Conservation (phyloP, 805 yeast genomes). For the Metschnikowia picachoensis region DNA sequence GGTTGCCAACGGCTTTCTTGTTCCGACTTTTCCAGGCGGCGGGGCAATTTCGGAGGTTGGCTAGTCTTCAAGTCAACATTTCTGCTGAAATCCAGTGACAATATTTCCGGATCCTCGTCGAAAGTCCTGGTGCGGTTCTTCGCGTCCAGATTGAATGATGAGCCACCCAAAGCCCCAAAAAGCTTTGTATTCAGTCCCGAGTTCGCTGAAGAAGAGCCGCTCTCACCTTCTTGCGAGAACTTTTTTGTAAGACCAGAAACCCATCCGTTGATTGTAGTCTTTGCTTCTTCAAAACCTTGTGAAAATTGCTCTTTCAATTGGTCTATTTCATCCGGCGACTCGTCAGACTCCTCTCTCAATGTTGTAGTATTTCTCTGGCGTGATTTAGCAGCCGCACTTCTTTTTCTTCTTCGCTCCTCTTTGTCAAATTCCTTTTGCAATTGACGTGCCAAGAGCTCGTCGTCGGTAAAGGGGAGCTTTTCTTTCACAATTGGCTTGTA, state of each 20-base stretch:
- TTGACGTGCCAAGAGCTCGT: slow-evolving; percentile 78
- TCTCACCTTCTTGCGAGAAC: slow-evolving; percentile 25
- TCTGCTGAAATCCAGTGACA: slow-evolving; percentile 48
- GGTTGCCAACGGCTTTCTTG: slow-evolving; percentile 36
- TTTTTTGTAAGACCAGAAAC: slow-evolving; percentile 62
- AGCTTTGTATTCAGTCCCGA: slow-evolving; percentile 27
- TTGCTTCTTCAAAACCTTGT: slow-evolving; percentile 79
- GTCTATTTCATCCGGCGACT: slow-evolving; percentile 56
- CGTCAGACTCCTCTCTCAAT: slow-evolving; percentile 23
- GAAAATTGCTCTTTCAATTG: slow-evolving; percentile 64
- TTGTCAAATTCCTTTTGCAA: slow-evolving; percentile 63
- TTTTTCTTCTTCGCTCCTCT: slow-evolving; percentile 37
- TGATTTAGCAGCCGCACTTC: slow-evolving; percentile 9
- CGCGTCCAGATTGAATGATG: slow-evolving; percentile 28
- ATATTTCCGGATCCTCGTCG: slow-evolving; percentile 56
- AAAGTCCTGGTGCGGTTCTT: slow-evolving; percentile 25
- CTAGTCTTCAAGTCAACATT: slow-evolving; percentile 35
- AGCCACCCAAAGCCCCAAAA: slow-evolving; percentile 46
- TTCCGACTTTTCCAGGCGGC: slow-evolving; percentile 11
- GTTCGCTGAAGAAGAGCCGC: slow-evolving; percentile 7
- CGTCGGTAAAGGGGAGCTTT: slow-evolving; percentile 44
- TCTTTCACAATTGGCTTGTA: slow-evolving; percentile 1
- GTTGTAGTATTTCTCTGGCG: slow-evolving; percentile 18
- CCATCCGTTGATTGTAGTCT: slow-evolving; percentile 74
- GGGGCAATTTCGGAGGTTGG: slow-evolving; percentile 25